Evolutionary conservation across 2,329 filamentous ascomycete species (phyloP).

Genomic region (Hypomyces rosellus): DNA sequence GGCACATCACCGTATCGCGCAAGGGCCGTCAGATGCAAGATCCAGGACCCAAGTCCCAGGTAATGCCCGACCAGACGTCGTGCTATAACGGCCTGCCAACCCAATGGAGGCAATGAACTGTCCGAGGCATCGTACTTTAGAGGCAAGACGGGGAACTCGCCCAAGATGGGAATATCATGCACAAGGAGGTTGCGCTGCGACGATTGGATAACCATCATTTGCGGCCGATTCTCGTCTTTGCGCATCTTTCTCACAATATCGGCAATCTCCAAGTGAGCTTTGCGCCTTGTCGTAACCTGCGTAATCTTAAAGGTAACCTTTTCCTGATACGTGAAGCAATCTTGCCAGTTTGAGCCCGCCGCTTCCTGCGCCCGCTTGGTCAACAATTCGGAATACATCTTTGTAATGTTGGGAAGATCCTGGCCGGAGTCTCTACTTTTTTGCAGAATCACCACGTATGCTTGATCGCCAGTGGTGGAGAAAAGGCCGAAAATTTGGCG

Average conservation of each 20-base stretch:
- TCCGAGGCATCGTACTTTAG: constrained; percentile 79
- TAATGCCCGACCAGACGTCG: constrained; percentile 85
- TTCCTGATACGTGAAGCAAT: constrained; percentile 81
- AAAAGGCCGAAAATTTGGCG: constrained; percentile 91
- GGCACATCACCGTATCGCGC: constrained; percentile 91
- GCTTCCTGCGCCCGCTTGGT: constrained; percentile 59
- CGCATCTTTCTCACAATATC: constrained; percentile 87
- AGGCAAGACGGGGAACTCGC: constrained; percentile 76
- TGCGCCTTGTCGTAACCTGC: constrained; percentile 83
- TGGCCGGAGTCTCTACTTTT: constrained; percentile 69
- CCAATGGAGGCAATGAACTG: constrained; percentile 80
- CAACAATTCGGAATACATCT: constrained; percentile 76
- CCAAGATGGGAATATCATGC: constrained; percentile 77
- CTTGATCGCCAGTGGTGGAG: constrained; percentile 72
- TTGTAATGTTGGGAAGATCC: constrained; percentile 83
- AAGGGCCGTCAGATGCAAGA: constrained; percentile 79
- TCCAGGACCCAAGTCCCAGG: constrained; percentile 86
- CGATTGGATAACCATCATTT: constrained; percentile 85
- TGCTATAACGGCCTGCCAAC: constrained; percentile 87
- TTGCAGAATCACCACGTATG: constrained; percentile 83
- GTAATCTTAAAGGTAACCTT: constrained; percentile 77
- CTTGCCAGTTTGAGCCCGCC: constrained; percentile 66
- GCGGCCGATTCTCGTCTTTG: constrained; percentile 73
- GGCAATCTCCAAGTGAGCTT: constrained; percentile 80
- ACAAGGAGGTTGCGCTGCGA: constrained; percentile 73